phyloP scores from a whole-genome alignment of 768 basidiomycete genomes.

The Xerocomus spinulosus region DNA sequence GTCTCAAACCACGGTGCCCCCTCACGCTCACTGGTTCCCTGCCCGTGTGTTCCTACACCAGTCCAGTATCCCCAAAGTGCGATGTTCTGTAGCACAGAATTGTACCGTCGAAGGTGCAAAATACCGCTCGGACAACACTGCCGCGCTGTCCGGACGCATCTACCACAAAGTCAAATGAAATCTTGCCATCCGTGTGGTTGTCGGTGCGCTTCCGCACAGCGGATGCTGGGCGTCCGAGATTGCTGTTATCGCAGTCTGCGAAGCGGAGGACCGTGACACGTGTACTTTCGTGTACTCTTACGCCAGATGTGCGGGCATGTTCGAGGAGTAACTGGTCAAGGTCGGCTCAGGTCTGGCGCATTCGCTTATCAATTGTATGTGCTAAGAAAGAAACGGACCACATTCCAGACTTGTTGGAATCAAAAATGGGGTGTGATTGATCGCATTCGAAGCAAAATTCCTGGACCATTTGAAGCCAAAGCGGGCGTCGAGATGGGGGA shows the following conservation, averaged over 20 bases:
- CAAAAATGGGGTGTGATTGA: too few relatives aligned
- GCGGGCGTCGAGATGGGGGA: too few relatives aligned
- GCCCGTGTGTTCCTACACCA: slow-evolving; percentile 47
- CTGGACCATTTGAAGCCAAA: too few relatives aligned
- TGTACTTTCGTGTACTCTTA: slow-evolving; percentile 44
- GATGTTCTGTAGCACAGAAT: slow-evolving; percentile 64
- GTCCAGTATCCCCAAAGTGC: slow-evolving; percentile 80
- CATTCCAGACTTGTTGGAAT: slow-evolving; percentile 71
- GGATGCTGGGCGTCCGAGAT: slow-evolving; percentile 32
- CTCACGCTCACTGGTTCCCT: slow-evolving; percentile 43
- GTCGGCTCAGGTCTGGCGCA: slow-evolving; percentile 46
- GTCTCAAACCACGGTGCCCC: slow-evolving; percentile 71
- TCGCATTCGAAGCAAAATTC: too few relatives aligned
- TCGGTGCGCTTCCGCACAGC: slow-evolving; percentile 32
- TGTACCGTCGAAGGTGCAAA: slow-evolving; percentile 66
- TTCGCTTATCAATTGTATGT: background rate
- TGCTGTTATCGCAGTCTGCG: slow-evolving; percentile 9
- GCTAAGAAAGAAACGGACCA: slow-evolving; percentile 36
- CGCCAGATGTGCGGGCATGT: slow-evolving; percentile 48
- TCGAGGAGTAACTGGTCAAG: slow-evolving; percentile 55
- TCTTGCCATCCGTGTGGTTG: slow-evolving; percentile 36
- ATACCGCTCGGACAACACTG: slow-evolving; percentile 64
- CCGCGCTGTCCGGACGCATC: slow-evolving; percentile 74
- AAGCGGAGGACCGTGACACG: slow-evolving; percentile 46
- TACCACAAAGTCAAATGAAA: slow-evolving; percentile 61